Percentiles rank a stretch among this genome's conserved stretches.
These are phyloP conservation scores for Paecilomyces sp. DNA, from an alignment of 2,329 filamentous ascomycete genomes.

Conservation along the genomic window DNA sequence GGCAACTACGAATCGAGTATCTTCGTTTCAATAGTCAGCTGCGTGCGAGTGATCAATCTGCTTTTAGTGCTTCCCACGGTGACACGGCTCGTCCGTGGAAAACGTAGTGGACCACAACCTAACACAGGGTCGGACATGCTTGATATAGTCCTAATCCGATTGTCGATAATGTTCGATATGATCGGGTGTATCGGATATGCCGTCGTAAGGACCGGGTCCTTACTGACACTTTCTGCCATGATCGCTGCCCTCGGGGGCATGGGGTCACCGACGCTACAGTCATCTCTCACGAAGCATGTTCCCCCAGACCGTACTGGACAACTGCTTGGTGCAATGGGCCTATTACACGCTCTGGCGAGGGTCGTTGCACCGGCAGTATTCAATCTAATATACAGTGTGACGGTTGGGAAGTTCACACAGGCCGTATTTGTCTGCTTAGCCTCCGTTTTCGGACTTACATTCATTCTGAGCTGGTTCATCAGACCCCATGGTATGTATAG, in stretches of 20 bases:
- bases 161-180: slow-evolving; percentile 68
- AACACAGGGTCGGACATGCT: slow-evolving; percentile 67
- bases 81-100: slow-evolving; percentile 64
- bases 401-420: slow-evolving; percentile 70
- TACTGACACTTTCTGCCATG: slow-evolving; percentile 67
- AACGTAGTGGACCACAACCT: slow-evolving; percentile 28
- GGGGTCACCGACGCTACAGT: slow-evolving; percentile 76
- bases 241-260: slow-evolving; percentile 74
- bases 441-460: slow-evolving; percentile 57
- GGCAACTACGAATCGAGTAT: slow-evolving; percentile 69
- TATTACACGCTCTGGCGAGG: slow-evolving; percentile 74
- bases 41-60: slow-evolving; percentile 67
- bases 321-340: slow-evolving; percentile 78
- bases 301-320: slow-evolving; percentile 74
- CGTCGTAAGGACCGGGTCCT: slow-evolving; percentile 50
- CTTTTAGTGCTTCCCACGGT: slow-evolving; percentile 68
- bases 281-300: slow-evolving; percentile 83
- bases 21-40: slow-evolving; percentile 75
- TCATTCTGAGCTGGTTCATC: slow-evolving; percentile 63
- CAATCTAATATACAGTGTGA: slow-evolving; percentile 77
- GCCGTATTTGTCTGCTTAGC: slow-evolving; percentile 73
- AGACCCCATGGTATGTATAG: slow-evolving; percentile 61
- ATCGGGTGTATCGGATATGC: slow-evolving; percentile 70
- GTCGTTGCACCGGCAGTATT: slow-evolving; percentile 76
- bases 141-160: slow-evolving; percentile 69